phyloP scores from a whole-genome alignment of 2,329 filamentous ascomycete species.

The Trichoderma atroviride region DNA sequence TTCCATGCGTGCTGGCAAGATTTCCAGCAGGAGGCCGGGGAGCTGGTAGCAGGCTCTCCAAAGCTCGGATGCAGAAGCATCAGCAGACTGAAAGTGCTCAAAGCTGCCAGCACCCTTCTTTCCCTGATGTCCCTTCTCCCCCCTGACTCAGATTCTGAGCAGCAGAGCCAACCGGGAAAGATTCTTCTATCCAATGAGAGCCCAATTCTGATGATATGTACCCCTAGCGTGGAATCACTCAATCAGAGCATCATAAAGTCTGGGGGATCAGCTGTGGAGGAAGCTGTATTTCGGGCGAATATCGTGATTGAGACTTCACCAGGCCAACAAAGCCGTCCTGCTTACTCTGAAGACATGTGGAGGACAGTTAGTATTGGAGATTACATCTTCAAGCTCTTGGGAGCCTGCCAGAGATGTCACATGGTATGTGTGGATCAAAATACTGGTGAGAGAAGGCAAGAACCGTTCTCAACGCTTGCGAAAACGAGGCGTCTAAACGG shows the following conservation, averaged over 20 bases:
- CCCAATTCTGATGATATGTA: constrained; percentile 82
- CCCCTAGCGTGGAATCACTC: constrained; percentile 75
- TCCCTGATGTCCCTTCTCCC: constrained; percentile 58
- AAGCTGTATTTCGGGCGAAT: constrained; percentile 85
- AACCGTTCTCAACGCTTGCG: constrained; percentile 85
- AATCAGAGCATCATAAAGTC: constrained; percentile 70
- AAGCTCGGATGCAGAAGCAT: constrained; percentile 67
- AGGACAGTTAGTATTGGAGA: constrained; percentile 64
- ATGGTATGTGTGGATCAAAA: constrained; percentile 95
- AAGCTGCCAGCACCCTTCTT: constrained; percentile 54
- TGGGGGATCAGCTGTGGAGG: constrained; percentile 66
- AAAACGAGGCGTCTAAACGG: constrained; percentile 84
- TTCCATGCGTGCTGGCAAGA: constrained; percentile 81
- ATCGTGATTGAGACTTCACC: constrained; percentile 65
- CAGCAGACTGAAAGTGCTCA: constrained; percentile 41
- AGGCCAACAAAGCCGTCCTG: constrained; percentile 45
- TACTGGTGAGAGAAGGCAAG: constrained; percentile 74
- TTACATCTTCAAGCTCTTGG: constrained; percentile 70
- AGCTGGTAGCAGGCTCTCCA: constrained; percentile 67
- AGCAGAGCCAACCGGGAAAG: constrained; percentile 42
- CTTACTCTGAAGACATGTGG: constrained; percentile 86
- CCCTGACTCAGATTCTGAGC: constrained; percentile 59
- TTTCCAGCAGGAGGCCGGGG: constrained; percentile 71
- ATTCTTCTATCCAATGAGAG: constrained; percentile 92
- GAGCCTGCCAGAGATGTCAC: constrained; percentile 85